Percentiles rank a stretch among this genome's conserved stretches.
Conservation (phyloP, 805 yeast genomes). For the Pichia heedii region DNA sequence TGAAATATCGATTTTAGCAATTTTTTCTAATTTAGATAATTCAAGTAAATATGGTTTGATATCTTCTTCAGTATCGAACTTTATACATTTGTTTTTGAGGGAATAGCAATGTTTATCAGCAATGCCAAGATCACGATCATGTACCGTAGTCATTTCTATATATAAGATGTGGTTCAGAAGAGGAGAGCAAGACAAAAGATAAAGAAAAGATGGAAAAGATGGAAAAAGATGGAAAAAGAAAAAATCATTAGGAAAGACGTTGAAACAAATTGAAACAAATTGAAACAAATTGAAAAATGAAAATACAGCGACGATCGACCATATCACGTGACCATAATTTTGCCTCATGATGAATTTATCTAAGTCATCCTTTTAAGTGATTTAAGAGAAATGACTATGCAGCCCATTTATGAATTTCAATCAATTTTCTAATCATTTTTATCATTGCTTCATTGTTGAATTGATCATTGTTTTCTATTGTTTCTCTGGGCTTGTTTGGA, state of each 20-base stretch:
- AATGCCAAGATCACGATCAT: slow-evolving; percentile 30
- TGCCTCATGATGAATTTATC: too few relatives aligned
- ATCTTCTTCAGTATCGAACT: slow-evolving; percentile 64
- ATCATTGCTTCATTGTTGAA: too few relatives aligned
- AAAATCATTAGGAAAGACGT: background rate
- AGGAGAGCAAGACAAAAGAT: too few relatives aligned
- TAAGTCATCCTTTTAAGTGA: too few relatives aligned
- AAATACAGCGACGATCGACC: too few relatives aligned
- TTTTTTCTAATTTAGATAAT: slow-evolving; percentile 30
- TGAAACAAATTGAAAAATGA: too few relatives aligned
- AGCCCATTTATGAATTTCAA: too few relatives aligned
- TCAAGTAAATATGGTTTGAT: slow-evolving; percentile 61
- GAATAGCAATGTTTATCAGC: slow-evolving; percentile 44
- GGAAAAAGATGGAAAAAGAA: background rate
- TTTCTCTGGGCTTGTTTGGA: too few relatives aligned
- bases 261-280: background rate
- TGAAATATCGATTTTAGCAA: slow-evolving; percentile 62
- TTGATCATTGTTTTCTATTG: too few relatives aligned
- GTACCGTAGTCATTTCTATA: slow-evolving; percentile 27
- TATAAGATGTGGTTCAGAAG: background rate
- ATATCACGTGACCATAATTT: too few relatives aligned
- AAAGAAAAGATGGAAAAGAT: background rate
- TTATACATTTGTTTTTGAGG: slow-evolving; percentile 64
- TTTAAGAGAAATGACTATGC: too few relatives aligned
- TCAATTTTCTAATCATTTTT: too few relatives aligned